Base-by-base conservation (phyloP, 2,329 filamentous ascomycete species). In the Drechslerella coelobrocha region DNA sequence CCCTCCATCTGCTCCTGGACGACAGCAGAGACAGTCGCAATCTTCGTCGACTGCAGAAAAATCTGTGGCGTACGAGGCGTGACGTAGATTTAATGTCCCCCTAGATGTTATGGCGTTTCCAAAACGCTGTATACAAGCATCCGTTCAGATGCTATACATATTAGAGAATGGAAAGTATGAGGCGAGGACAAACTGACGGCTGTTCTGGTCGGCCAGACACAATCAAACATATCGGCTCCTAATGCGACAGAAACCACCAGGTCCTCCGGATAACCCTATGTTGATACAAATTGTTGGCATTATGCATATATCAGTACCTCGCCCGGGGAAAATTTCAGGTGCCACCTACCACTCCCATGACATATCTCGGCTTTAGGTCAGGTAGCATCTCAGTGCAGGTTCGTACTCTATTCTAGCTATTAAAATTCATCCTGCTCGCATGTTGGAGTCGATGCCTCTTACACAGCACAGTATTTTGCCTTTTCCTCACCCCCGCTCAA, bases 211-310 rank as follows among this genome's bases (percentile, higher is more conserved):
- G 94, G 95, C 94, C 94, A 99, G 5, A 99, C 94, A 77, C 95
- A 99, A 80, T 99, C 94, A 78, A 99, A 99, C 94, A 99, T 99
- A 80, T 99, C 94, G 52, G 94, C 94, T 2, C 94, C 94, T 0
- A 99, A 84, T 0, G 94, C 94, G 2, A 97, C 88, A 57, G 91
- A 95, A 39, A 99, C 92, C 1, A 99, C 86, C 61, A 99, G 83
- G 77, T 99, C 94, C 81, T 97, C 94, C 0, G 94, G 94, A 79
- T 97, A 99, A 10, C 94, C 92, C 84, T 85, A 23, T 45, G 8
- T 10, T 17, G 8, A 45, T 45, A 45, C 5, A 7, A 6, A 3
- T 4, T 21, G 10, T 45, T 21, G 21, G 57, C 24, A 59, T 74
- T 21, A n/a, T 39, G 9, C 8, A 37, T 29, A 8, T 23, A 27